Evolutionary conservation across 805 yeast genomes (phyloP), one percentile per base, ranked within the genome.

Genomic region (Starmerella stellata): DNA sequence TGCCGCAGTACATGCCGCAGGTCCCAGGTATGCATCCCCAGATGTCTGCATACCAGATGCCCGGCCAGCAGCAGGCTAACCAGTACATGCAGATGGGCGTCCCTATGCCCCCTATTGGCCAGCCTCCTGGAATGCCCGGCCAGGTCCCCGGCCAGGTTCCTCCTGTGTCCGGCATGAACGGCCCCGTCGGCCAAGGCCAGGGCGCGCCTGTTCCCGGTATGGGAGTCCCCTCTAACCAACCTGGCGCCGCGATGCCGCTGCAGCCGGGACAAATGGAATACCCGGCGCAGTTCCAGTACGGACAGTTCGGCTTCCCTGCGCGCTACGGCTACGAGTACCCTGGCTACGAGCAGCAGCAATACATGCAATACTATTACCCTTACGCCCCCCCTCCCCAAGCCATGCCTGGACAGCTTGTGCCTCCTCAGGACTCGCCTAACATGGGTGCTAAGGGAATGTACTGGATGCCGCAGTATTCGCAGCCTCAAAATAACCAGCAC

Each of bases 271-370:
- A 15, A 9, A 29, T 15, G 17, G 19, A 17, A 15, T 29, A 29
- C 45, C 14, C 43, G 38, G 23, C 40, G 40, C 28, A 31, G 36
- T 21, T 23, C 37, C 37, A 30, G 39, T 35, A 43, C 29, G 46
- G 44, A 28, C 40, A 35, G 25, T 36, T 34, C 39, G 30, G 31
- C 30, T 23, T 28, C 16, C 41, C 41, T 9, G n/a, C n/a, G n/a
- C 34, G 38, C 25, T 37, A 37, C 14, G 38, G 35, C 18, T 38
- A 34, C 30, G 41, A 34, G 30, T 38, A 30, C 41, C 35, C 39
- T 17, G 35, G 41, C 35, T 38, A 34, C 28, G 38, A 34, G 25
- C 40, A 30, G 34, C 34, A n/a, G n/a, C 39, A 27, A 38, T 38
- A 33, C 28, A 28, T 38, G 40, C 37, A 33, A 16, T 38, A 38